Conservation (phyloP, 2,329 filamentous ascomycete genomes). For the Diaporthe eres region DNA sequence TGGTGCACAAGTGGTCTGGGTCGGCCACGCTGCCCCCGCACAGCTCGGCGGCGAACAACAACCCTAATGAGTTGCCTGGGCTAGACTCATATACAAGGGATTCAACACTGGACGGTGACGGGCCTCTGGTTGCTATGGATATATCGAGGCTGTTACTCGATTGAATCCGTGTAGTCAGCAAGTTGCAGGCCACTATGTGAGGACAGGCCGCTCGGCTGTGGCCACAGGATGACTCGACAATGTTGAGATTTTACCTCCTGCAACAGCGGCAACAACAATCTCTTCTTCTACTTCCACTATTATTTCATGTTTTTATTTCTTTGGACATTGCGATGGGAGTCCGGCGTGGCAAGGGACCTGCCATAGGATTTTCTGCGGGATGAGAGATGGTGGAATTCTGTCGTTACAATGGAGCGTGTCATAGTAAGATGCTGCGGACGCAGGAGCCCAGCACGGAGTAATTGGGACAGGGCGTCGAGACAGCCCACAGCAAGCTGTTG, state of each 20-base stretch:
- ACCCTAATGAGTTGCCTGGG: conserved; percentile 37
- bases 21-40: conserved; percentile 46
- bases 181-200: not conserved
- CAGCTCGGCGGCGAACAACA: conserved; percentile 27
- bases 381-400: conserved; percentile 36
- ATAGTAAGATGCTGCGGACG: conserved; percentile 19
- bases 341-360: conserved; percentile 13
- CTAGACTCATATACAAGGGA: conserved; percentile 39
- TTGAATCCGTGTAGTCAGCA: not conserved
- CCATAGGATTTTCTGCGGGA: conserved; percentile 10
- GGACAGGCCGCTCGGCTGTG: not conserved
- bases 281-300: not conserved
- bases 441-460: conserved; percentile 35
- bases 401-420: conserved; percentile 40
- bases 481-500: conserved; percentile 3
- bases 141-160: conserved; percentile 73
- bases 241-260: not conserved
- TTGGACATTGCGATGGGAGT: conserved; percentile 18
- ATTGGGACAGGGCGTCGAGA: conserved; percentile 15
- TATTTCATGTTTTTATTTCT: conserved; percentile 15
- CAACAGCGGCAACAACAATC: not conserved
- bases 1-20: conserved; percentile 56
- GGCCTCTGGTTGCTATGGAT: conserved; percentile 69
- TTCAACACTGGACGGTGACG: conserved; percentile 40
- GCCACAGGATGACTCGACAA: not conserved